phyloP scores from a whole-genome alignment of 331 rosid genomes.

The Quercus lobata region DNA sequence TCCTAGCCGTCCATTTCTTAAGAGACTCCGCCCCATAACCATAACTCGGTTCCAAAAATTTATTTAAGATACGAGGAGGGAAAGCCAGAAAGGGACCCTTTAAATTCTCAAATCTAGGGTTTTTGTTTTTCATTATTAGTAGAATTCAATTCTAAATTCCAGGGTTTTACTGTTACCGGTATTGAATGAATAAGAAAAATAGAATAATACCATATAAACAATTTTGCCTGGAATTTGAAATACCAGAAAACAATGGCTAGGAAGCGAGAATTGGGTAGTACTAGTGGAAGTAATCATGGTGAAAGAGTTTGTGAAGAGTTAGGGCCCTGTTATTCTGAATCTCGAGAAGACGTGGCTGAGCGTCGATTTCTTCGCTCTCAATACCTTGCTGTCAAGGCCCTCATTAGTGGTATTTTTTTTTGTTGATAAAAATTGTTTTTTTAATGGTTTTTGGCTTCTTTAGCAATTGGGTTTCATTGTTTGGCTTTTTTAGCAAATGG shows the following conservation, averaged over 20 bases:
- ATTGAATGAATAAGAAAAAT: no score
- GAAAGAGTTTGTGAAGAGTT: neutral
- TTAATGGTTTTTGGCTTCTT: neutral
- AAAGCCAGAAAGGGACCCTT: neutral
- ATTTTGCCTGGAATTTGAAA: constrained; percentile 3
- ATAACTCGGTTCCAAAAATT: neutral
- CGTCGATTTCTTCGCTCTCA: neutral
- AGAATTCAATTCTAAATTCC: no score
- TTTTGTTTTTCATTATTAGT: neutral
- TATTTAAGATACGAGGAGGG: neutral
- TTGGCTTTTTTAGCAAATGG: no score
- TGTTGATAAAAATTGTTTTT: neutral
- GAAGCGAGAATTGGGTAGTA: constrained; percentile 9
- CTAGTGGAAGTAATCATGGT: neutral
- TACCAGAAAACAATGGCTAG: constrained; percentile 2
- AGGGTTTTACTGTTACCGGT: no score
- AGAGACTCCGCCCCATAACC: neutral
- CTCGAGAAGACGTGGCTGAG: neutral
- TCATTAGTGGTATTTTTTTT: neutral
- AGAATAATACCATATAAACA: no score
- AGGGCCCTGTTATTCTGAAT: neutral
- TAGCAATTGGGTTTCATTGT: neutral
- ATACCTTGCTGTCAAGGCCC: neutral
- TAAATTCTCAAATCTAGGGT: neutral
- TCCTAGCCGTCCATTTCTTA: neutral